Evolutionary conservation across 179 eudicot genomes (phyloP).

Genomic region (Spinacia oleracea): DNA sequence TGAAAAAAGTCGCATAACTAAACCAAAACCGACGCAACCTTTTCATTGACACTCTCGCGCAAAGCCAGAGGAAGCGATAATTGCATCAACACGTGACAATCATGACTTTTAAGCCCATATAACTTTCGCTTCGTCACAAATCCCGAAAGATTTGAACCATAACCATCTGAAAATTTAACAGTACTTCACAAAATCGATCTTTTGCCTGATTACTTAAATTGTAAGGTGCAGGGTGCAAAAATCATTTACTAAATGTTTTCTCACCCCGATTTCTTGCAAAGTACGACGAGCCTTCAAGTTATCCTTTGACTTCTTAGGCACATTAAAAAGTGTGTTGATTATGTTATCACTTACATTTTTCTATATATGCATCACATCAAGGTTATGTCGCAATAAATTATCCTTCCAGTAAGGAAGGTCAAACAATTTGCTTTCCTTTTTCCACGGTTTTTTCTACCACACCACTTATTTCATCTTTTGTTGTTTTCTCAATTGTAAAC

Average conservation of each 20-base stretch:
- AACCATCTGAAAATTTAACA: background rate
- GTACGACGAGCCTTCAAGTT: too few relatives aligned
- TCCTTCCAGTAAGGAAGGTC: too few relatives aligned
- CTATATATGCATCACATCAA: too few relatives aligned
- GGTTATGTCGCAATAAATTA: too few relatives aligned
- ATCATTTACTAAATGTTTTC: too few relatives aligned
- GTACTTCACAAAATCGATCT: background rate
- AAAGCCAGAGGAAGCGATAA: conserved; percentile 17
- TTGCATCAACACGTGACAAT: conserved; percentile 19
- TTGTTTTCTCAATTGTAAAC: too few relatives aligned
- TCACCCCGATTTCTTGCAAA: too few relatives aligned
- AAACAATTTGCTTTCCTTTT: conserved; percentile 11
- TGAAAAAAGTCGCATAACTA: conserved; percentile 10
- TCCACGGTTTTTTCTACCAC: conserved; percentile 1
- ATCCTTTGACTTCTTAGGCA: too few relatives aligned
- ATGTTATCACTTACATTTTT: too few relatives aligned
- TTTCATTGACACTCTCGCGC: conserved; percentile 11
- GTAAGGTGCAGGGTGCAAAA: too few relatives aligned
- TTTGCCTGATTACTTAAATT: background rate
- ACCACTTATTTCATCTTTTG: background rate
- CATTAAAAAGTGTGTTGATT: too few relatives aligned
- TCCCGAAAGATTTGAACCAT: background rate
- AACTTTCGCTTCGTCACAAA: conserved; percentile 9
- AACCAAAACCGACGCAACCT: conserved; percentile 8
- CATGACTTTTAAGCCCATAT: conserved; percentile 23